phyloP scores from a whole-genome alignment of 495 filamentous ascomycete species.

The Podospora didyma region DNA sequence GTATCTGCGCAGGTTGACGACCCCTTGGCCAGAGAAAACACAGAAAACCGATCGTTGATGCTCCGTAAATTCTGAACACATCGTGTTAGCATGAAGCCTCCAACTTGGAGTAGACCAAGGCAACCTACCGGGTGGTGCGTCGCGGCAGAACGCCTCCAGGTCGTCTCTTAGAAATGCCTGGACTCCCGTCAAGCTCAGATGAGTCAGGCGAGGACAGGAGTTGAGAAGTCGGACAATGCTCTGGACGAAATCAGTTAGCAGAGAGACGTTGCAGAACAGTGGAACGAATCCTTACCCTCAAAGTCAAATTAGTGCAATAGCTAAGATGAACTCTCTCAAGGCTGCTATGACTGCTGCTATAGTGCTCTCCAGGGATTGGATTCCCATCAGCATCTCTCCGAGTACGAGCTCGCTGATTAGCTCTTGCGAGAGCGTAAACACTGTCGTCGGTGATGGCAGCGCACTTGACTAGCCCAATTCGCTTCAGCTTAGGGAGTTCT shows the following conservation, averaged over 20 bases:
- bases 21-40: constrained; percentile 89
- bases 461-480: constrained; percentile 96
- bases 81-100: constrained; percentile 24
- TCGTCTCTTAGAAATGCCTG: constrained; percentile 74
- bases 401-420: constrained; percentile 41
- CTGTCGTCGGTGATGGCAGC: constrained; percentile 81
- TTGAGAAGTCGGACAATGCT: constrained; percentile 88
- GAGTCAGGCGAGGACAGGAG: constrained; percentile 85
- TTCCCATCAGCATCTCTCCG: constrained; percentile 46
- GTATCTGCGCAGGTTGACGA: constrained; percentile 68
- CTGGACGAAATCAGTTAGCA: constrained; percentile 43
- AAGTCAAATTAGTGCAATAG: constrained; percentile 81
- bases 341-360: constrained; percentile 46
- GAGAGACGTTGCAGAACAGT: constrained; percentile 1
- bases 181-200: constrained; percentile 95
- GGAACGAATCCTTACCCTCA: constrained; percentile 56
- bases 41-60: constrained; percentile 95
- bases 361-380: constrained; percentile 32
- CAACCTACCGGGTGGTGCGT: constrained; percentile 72
- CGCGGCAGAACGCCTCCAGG: constrained; percentile 76
- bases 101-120: no score
- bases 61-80: constrained; percentile 80
- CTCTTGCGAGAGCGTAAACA: constrained; percentile 75
- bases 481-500: constrained; percentile 81
- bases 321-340: constrained; percentile 95